These are phyloP conservation scores for Coniferiporia weirii DNA, from an alignment of 1,284 basidiomycete species.

Conservation along the genomic window DNA sequence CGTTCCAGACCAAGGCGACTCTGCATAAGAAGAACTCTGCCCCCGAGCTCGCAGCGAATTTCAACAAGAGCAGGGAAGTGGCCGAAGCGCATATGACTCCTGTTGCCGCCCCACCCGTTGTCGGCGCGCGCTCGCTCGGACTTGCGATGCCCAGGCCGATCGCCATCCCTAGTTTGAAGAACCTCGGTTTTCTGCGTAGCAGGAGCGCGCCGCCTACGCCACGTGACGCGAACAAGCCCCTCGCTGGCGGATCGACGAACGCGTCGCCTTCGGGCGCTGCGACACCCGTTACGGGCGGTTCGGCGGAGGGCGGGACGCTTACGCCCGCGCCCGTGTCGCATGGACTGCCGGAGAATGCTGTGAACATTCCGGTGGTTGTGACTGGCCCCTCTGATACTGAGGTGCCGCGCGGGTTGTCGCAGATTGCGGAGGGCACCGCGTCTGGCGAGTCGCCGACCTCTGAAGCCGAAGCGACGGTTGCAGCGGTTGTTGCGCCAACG, in stretches of 20 bases:
- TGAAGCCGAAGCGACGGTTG: background rate
- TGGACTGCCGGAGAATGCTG: background rate
- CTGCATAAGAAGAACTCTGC: conserved; percentile 29
- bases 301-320: background rate
- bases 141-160: conserved; percentile 38
- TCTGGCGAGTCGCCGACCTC: background rate
- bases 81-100: conserved; percentile 2
- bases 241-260: conserved; percentile 14
- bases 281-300: conserved; percentile 12
- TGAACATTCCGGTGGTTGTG: background rate
- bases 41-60: conserved; percentile 25
- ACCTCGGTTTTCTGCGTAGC: conserved; percentile 45
- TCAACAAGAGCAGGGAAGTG: background rate
- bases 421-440: conserved; percentile 7
- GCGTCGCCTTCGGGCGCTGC: conserved; percentile 16
- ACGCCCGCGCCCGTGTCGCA: background rate
- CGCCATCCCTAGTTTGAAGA: conserved; percentile 29
- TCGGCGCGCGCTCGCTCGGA: conserved; percentile 14
- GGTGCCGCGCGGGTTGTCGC: background rate
- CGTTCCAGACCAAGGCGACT: conserved; percentile 16
- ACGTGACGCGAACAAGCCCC: conserved; percentile 25
- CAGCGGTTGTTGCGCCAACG: conserved; percentile 7
- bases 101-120: conserved; percentile 2
- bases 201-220: conserved; percentile 55
- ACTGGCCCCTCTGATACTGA: background rate